These are phyloP conservation scores for Sarcodon aspratus DNA, from an alignment of 768 basidiomycete genomes.

Conservation along the genomic window DNA sequence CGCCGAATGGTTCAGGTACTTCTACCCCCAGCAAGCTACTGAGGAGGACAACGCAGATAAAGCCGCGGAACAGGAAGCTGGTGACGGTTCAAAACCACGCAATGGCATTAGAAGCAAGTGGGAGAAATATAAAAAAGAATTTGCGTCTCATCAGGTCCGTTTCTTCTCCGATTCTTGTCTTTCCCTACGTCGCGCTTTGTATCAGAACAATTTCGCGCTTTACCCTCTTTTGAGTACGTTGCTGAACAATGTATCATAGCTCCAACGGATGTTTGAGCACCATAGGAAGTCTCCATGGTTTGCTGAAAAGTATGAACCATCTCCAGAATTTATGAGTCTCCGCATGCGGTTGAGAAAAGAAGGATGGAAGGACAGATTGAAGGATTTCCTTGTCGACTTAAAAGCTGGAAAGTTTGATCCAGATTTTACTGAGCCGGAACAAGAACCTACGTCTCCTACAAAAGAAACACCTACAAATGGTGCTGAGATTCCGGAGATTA, in stretches of 20 bases:
- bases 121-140: conserved; percentile 93
- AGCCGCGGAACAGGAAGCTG: conserved; percentile 74
- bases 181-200: neutral
- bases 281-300: conserved; percentile 97
- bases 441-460: conserved; percentile 27
- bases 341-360: conserved; percentile 73
- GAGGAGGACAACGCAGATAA: conserved; percentile 82
- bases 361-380: conserved; percentile 70
- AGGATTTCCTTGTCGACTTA: conserved; percentile 68
- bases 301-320: conserved; percentile 86
- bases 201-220: neutral
- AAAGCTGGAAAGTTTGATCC: conserved; percentile 82
- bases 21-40: conserved; percentile 59
- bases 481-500: conserved; percentile 17
- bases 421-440: conserved; percentile 45
- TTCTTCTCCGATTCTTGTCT: neutral
- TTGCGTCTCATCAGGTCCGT: conserved; percentile 78
- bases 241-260: conserved; percentile 40
- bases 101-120: conserved; percentile 77
- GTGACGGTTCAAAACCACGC: conserved; percentile 71
- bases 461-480: conserved; percentile 43
- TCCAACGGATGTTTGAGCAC: conserved; percentile 92
- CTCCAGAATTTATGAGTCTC: conserved; percentile 55
- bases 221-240: neutral
- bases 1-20: conserved; percentile 80